These are phyloP conservation scores for Omphalotus olearius DNA, from an alignment of 1,284 basidiomycete genomes.

Conservation along the genomic window DNA sequence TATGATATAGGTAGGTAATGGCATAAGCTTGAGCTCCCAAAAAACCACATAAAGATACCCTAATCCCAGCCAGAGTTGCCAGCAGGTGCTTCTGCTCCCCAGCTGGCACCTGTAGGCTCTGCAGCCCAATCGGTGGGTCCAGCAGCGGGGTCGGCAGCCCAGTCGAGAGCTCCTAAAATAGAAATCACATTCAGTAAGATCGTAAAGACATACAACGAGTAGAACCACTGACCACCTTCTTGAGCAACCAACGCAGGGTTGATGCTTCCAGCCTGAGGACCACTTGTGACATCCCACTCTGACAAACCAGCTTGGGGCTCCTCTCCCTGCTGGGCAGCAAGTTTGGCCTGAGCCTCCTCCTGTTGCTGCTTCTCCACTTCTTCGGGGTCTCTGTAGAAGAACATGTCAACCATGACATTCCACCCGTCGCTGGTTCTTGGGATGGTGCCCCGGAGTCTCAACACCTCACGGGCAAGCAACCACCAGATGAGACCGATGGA, in stretches of 20 bases:
- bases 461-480: conserved; percentile 96
- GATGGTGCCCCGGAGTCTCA: conserved; percentile 91
- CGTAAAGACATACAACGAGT: conserved; percentile 8
- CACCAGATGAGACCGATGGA: conserved; percentile 99
- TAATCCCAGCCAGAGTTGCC: conserved; percentile 60
- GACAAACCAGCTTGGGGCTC: conserved; percentile 48
- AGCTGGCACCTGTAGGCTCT: conserved; percentile 56
- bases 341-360: conserved; percentile 85
- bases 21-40: background rate
- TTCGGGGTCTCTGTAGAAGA: conserved; percentile 99
- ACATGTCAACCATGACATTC: conserved; percentile 99
- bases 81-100: conserved; percentile 53
- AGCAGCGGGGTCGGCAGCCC: conserved; percentile 66
- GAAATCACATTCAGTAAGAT: background rate
- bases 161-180: conserved; percentile 71
- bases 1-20: background rate
- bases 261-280: conserved; percentile 63
- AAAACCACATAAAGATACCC: conserved; percentile 13
- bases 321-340: conserved; percentile 54
- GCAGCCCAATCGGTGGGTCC: conserved; percentile 81
- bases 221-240: conserved; percentile 54
- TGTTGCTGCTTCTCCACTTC: conserved; percentile 97
- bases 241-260: conserved; percentile 68
- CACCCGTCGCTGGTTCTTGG: conserved; percentile 88
- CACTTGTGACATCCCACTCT: conserved; percentile 80